phyloP scores from a whole-genome alignment of 176 grass and related monocot genomes.

The Dendrocalamus sinicus region DNA sequence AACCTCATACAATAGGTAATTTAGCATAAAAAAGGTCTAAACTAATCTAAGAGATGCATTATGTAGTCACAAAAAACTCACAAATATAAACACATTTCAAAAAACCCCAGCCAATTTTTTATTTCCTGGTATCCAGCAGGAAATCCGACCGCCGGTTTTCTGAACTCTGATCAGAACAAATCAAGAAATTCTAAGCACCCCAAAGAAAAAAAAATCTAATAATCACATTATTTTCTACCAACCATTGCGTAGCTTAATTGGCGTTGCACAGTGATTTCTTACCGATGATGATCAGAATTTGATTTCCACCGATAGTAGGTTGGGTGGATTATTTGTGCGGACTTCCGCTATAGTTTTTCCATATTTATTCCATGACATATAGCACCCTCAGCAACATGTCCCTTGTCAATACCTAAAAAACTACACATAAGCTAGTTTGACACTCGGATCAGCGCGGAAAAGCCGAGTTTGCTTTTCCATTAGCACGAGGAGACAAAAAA shows the following conservation, averaged over 20 bases:
- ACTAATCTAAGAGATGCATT: too few relatives aligned
- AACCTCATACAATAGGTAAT: too few relatives aligned
- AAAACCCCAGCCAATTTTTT: too few relatives aligned
- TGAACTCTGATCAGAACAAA: not conserved
- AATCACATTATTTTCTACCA: not conserved
- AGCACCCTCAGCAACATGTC: not conserved
- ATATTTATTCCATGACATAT: not conserved
- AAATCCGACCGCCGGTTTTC: too few relatives aligned
- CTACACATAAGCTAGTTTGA: not conserved
- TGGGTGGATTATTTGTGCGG: not conserved
- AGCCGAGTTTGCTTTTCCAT: not conserved
- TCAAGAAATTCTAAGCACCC: not conserved
- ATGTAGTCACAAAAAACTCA: too few relatives aligned
- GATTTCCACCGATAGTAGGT: accelerated
- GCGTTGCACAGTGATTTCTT: not conserved
- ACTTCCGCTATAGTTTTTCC: not conserved
- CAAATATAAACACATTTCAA: too few relatives aligned
- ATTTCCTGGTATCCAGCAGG: too few relatives aligned
- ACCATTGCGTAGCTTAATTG: not conserved
- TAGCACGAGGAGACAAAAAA: not conserved
- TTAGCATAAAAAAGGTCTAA: too few relatives aligned
- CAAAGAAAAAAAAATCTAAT: not conserved
- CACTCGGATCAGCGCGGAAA: not conserved
- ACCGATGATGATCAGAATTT: not conserved
- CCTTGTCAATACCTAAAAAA: constrained; percentile 35